Evolutionary conservation across 176 grass and related monocot genomes (phyloP).

Genomic region (Eragrostis nindensis): DNA sequence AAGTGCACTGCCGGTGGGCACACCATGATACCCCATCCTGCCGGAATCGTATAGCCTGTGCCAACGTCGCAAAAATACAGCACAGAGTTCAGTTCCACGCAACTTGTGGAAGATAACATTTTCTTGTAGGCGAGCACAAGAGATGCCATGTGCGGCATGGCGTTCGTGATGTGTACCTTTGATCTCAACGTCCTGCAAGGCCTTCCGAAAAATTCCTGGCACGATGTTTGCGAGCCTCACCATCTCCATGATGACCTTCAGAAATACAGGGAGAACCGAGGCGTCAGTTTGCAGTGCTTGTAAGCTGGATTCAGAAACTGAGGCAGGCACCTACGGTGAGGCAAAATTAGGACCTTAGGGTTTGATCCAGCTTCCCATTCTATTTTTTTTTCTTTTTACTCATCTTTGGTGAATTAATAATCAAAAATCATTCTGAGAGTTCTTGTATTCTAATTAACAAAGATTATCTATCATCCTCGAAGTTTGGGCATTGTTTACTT

Average conservation of each 20-base stretch:
- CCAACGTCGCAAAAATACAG: constrained; percentile 8
- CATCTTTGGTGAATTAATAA: constrained; percentile 8
- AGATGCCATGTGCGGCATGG: constrained; percentile 24
- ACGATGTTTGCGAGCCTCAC: constrained; percentile 84
- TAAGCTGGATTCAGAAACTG: constrained; percentile 23
- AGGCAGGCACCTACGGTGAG: not conserved
- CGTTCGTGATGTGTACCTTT: constrained; percentile 54
- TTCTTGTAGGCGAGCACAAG: not conserved
- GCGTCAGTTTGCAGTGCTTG: constrained; percentile 33
- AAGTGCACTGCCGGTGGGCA: constrained; percentile 83
- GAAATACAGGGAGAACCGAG: not conserved
- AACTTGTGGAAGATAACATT: constrained; percentile 16
- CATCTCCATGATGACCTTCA: constrained; percentile 74
- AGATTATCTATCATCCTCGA: constrained; percentile 40
- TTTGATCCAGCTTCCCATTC: not conserved
- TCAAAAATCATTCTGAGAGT: not conserved
- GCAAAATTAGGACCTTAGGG: not conserved
- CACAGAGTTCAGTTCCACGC: constrained; percentile 28
- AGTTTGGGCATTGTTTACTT: not conserved
- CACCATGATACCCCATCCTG: constrained; percentile 90
- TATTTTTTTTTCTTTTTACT: not conserved
- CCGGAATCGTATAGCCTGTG: constrained; percentile 84
- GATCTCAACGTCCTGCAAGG: constrained; percentile 71
- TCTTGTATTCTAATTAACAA: not conserved
- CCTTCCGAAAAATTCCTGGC: constrained; percentile 78